phyloP scores from a whole-genome alignment of 139 green algal species.

The Limnomonas spitsbergensis region DNA sequence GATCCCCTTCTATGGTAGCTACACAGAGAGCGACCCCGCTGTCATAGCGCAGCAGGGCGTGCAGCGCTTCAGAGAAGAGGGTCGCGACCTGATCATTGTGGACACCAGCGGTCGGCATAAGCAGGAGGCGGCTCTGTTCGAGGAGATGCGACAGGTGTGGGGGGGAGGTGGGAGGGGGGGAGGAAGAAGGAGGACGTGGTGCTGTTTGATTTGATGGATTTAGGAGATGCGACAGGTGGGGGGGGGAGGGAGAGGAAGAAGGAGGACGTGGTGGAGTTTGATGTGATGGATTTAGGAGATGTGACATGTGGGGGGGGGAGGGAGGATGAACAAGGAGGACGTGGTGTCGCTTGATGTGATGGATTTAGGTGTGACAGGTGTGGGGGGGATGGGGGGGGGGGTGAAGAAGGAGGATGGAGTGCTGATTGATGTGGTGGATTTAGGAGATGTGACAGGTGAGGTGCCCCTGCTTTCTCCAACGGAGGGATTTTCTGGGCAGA shows the following conservation, averaged over 20 bases:
- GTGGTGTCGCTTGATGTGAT: too few relatives aligned
- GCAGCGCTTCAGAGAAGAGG: slow-evolving; percentile 71
- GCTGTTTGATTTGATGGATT: not conserved
- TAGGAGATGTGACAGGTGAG: too few relatives aligned
- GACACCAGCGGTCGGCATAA: slow-evolving; percentile 96
- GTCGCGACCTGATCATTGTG: slow-evolving; percentile 94
- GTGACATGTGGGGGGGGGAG: too few relatives aligned
- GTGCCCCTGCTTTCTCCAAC: too few relatives aligned
- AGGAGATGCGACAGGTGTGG: slow-evolving; percentile 94
- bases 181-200: not conserved
- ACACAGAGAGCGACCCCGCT: slow-evolving; percentile 94
- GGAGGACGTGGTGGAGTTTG: not conserved
- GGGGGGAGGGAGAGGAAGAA: not conserved
- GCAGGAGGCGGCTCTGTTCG: slow-evolving; percentile 96
- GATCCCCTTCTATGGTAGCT: slow-evolving; percentile 50
- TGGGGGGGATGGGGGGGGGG: too few relatives aligned
- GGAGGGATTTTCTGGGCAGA: too few relatives aligned
- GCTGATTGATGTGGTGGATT: too few relatives aligned
- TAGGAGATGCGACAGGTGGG: too few relatives aligned
- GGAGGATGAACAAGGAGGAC: too few relatives aligned
- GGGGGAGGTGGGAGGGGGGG: too few relatives aligned
- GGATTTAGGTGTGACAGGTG: too few relatives aligned
- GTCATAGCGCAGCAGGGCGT: slow-evolving; percentile 90
- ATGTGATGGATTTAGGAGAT: not conserved
- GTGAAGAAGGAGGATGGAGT: too few relatives aligned